Percentiles rank a stretch among this genome's conserved stretches.
phyloP scores from a whole-genome alignment of 2,329 filamentous ascomycete genomes.

The Sphaceloma murrayae region DNA sequence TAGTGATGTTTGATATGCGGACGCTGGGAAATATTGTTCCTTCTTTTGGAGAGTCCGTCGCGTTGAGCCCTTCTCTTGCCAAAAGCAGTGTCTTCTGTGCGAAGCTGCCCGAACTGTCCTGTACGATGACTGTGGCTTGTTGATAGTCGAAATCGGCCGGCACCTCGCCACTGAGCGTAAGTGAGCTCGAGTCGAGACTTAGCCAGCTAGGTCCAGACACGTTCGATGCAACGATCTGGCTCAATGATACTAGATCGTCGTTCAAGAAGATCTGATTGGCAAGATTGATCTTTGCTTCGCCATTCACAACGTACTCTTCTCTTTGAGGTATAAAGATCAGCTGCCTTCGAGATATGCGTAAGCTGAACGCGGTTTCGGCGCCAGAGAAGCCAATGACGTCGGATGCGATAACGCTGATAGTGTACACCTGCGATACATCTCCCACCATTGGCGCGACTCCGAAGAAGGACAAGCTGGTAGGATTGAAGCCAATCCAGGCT shows the following conservation, averaged over 20 bases:
- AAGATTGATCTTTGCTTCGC: slow-evolving; percentile 28
- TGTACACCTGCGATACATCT: slow-evolving; percentile 61
- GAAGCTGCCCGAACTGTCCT: slow-evolving; percentile 50
- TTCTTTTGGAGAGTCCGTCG: neutral
- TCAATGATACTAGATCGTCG: neutral
- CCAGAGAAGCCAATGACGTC: slow-evolving; percentile 71
- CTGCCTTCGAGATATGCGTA: slow-evolving; percentile 62
- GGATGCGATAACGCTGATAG: slow-evolving; percentile 64
- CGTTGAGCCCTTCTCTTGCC: slow-evolving; percentile 21
- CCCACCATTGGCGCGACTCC: slow-evolving; percentile 59
- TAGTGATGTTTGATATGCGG: slow-evolving; percentile 38
- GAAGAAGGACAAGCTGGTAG: slow-evolving; percentile 53
- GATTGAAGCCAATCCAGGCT: slow-evolving; percentile 72
- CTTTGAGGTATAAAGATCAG: slow-evolving; percentile 53
- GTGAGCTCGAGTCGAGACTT: slow-evolving; percentile 50
- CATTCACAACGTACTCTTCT: slow-evolving; percentile 49
- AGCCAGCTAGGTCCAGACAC: slow-evolving; percentile 53
- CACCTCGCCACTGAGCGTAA: slow-evolving; percentile 56
- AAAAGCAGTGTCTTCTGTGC: slow-evolving; percentile 47
- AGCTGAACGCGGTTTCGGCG: slow-evolving; percentile 54
- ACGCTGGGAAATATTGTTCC: neutral
- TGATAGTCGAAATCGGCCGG: slow-evolving; percentile 48
- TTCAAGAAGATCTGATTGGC: slow-evolving; percentile 8
- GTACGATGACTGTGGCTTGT: slow-evolving; percentile 53
- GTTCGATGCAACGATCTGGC: neutral